Percentiles rank a stretch among this genome's conserved stretches.
phyloP scores from a whole-genome alignment of 805 yeast genomes.

The Wickerhamiella parazyma region DNA sequence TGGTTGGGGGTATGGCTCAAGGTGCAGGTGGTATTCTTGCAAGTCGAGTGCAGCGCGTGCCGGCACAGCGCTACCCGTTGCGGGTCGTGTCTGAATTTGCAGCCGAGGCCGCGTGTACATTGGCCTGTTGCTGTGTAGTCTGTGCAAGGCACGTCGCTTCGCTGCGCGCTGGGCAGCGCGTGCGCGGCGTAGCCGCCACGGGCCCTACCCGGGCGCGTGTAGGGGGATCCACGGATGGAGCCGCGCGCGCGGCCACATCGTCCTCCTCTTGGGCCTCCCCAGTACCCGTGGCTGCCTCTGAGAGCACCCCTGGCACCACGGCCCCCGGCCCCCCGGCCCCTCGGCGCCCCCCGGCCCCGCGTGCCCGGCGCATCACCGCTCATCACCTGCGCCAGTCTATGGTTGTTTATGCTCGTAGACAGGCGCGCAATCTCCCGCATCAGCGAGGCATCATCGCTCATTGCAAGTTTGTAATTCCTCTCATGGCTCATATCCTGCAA shows the following conservation, averaged over 20 bases:
- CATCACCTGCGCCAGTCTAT: neutral
- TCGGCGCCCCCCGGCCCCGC: too few relatives aligned
- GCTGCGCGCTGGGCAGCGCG: too few relatives aligned
- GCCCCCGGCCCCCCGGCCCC: too few relatives aligned
- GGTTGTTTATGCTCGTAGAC: slow-evolving; percentile 10
- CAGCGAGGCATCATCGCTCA: slow-evolving; percentile 4
- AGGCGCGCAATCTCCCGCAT: slow-evolving; percentile 12
- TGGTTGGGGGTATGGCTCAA: slow-evolving; percentile 45
- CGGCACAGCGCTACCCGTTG: slow-evolving; percentile 43
- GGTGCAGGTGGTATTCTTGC: slow-evolving; percentile 37
- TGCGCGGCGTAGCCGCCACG: too few relatives aligned
- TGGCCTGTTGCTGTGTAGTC: slow-evolving; percentile 23
- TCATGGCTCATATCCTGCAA: slow-evolving; percentile 9
- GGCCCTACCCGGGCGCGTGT: too few relatives aligned
- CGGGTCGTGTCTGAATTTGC: slow-evolving; percentile 42
- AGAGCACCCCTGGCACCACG: too few relatives aligned
- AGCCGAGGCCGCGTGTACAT: slow-evolving; percentile 39
- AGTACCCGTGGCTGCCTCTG: too few relatives aligned
- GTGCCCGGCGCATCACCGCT: neutral
- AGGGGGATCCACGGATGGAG: too few relatives aligned
- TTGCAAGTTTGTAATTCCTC: neutral
- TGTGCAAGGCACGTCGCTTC: slow-evolving; percentile 18
- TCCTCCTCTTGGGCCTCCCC: too few relatives aligned
- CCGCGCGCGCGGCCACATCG: too few relatives aligned
- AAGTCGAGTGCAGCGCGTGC: slow-evolving; percentile 33